These are phyloP conservation scores for Botrytis galanthina DNA, from an alignment of 2,329 filamentous ascomycete species.

Conservation along the genomic window DNA sequence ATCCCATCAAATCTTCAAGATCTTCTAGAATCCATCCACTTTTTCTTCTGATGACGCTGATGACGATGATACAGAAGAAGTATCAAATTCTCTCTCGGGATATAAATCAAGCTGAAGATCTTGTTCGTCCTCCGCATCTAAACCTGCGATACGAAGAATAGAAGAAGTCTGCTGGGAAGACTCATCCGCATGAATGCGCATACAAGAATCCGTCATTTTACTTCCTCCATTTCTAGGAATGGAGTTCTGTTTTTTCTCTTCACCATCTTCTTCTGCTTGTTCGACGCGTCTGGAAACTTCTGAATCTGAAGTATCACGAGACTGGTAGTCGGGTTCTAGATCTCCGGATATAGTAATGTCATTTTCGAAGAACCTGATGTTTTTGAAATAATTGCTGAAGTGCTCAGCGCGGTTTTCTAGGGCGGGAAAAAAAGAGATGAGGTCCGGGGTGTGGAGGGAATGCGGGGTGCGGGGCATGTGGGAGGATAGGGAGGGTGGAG, in stretches of 20 bases:
- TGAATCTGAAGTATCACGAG: neutral
- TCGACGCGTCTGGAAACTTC: neutral
- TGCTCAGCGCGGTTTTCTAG: neutral
- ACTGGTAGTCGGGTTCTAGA: neutral
- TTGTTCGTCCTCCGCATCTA: neutral
- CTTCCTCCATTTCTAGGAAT: neutral
- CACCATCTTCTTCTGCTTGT: neutral
- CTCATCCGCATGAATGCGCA: neutral
- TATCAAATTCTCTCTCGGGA: neutral
- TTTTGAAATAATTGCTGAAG: neutral
- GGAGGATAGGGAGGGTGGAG: neutral
- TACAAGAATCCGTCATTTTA: neutral
- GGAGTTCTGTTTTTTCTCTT: neutral
- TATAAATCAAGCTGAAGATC: neutral
- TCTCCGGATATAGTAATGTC: fast-evolving
- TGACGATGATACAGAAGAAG: neutral
- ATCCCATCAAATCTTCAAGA: neutral
- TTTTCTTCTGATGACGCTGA: neutral
- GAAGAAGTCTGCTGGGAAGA: neutral
- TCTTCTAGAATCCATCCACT: neutral
- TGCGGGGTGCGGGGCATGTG: neutral
- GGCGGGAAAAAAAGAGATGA: neutral
- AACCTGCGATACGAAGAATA: fast-evolving
- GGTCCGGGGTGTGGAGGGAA: neutral
- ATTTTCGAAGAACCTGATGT: fast-evolving